Evolutionary conservation across 2,329 filamentous ascomycete genomes (phyloP).

Genomic region (Bimuria novae-zelandiae): DNA sequence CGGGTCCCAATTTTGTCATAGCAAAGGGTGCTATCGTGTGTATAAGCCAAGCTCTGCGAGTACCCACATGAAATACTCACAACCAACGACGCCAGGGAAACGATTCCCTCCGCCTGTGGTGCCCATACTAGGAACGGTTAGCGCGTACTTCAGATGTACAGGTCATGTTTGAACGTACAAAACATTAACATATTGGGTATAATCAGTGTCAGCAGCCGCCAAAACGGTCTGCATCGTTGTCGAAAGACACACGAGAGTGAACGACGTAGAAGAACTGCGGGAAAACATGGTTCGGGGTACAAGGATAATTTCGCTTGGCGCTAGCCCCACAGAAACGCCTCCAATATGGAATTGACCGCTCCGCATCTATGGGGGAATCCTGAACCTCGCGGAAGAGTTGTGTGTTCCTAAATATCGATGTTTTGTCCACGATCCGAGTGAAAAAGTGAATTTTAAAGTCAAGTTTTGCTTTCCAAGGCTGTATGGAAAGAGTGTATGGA

Average conservation of each 20-base stretch:
- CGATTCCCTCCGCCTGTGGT: constrained; percentile 42
- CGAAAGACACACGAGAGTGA: background rate
- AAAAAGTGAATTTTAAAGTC: too few species aligned
- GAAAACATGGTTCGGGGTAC: constrained; percentile 3
- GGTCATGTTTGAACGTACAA: constrained; percentile 33
- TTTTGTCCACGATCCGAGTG: too few species aligned
- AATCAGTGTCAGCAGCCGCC: constrained; percentile 18
- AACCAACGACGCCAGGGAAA: constrained; percentile 43
- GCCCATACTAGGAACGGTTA: constrained; percentile 22
- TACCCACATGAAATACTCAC: constrained; percentile 12
- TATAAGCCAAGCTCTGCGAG: background rate
- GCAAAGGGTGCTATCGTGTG: constrained; percentile 37
- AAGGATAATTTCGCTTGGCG: constrained; percentile 4
- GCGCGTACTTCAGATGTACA: background rate
- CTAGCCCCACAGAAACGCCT: background rate
- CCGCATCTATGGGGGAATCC: background rate
- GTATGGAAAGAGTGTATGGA: background rate
- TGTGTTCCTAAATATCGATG: too few species aligned
- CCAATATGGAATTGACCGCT: background rate
- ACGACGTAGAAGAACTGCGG: constrained; percentile 1
- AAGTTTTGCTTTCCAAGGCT: background rate
- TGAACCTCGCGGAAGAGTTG: too few species aligned
- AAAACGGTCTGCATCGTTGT: constrained; percentile 6
- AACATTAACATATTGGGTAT: constrained; percentile 41
- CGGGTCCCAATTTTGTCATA: constrained; percentile 44